Evolutionary conservation across 495 filamentous ascomycete species (phyloP).

Genomic region (Zalerion maritima): DNA sequence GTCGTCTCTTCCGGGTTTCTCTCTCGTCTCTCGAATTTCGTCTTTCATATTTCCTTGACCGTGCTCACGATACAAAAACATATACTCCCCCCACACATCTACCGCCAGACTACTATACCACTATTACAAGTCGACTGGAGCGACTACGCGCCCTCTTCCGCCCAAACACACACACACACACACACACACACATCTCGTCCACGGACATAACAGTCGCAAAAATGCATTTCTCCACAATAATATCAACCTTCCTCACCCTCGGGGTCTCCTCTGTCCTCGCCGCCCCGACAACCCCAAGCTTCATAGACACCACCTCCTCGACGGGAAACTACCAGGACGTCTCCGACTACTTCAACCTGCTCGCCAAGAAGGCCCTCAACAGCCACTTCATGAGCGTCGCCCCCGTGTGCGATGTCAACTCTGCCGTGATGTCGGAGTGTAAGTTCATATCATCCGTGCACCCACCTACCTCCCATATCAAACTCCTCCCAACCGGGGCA

Average conservation of each 20-base stretch:
- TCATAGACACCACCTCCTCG: conserved; percentile 25
- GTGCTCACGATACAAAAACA: no score
- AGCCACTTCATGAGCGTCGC: conserved; percentile 19
- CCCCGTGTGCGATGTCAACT: conserved; percentile 36
- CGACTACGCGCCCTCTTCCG: no score
- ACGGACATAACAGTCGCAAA: no score
- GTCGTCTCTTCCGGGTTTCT: no score
- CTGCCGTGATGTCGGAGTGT: conserved; percentile 30
- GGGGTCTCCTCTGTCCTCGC: conserved; percentile 27
- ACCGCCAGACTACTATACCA: no score
- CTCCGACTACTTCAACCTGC: conserved; percentile 39
- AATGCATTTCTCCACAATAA: conserved; percentile 31
- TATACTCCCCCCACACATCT: no score
- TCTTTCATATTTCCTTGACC: no score
- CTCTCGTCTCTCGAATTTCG: no score
- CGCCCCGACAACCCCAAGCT: conserved; percentile 30
- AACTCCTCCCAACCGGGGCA: conserved; percentile 13
- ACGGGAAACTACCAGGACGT: no score
- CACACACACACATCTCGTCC: no score
- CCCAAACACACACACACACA: conserved; percentile 6
- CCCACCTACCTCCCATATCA: background rate
- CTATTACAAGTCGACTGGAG: no score
- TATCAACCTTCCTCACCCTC: conserved; percentile 31
- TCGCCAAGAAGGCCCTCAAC: conserved; percentile 32
- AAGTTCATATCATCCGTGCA: conserved; percentile 12